A percentile compares a stretch with the other conserved stretches of the same genome.
Evolutionary conservation across 106 monocot species (phyloP).

Genomic region (Ottelia alismoides): DNA sequence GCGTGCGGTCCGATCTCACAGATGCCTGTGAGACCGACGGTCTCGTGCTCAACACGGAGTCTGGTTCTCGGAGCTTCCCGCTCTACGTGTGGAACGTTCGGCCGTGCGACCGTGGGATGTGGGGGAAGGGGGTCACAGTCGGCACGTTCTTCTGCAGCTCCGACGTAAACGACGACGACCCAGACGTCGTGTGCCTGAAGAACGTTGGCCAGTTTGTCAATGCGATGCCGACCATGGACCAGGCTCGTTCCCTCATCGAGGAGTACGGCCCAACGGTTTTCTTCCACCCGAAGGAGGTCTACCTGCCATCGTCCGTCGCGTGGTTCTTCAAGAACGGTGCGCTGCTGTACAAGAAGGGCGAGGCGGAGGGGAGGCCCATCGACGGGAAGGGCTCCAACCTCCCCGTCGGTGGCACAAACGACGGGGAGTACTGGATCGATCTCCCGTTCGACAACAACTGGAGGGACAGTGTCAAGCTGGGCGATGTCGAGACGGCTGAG

Average conservation of each 20-base stretch:
- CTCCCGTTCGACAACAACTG: constrained; percentile 54
- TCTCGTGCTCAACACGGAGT: constrained; percentile 27
- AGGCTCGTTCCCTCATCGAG: constrained; percentile 62
- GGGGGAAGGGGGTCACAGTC: constrained; percentile 47
- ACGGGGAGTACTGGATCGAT: constrained; percentile 95
- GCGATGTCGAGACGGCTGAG: constrained; percentile 58
- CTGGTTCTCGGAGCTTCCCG: constrained; percentile 6
- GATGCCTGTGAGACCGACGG: constrained; percentile 47
- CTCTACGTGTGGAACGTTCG: constrained; percentile 51
- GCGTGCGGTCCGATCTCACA: constrained; percentile 75
- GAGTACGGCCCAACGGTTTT: constrained; percentile 88
- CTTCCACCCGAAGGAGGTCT: constrained; percentile 89
- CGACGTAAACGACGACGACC: constrained; percentile 12
- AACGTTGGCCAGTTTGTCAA: constrained; percentile 49
- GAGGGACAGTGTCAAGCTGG: constrained; percentile 36
- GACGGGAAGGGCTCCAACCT: constrained; percentile 63
- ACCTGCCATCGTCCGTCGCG: constrained; percentile 82
- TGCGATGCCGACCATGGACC: constrained; percentile 90
- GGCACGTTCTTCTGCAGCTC: constrained; percentile 78
- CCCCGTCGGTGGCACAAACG: constrained; percentile 72
- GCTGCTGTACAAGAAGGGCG: constrained; percentile 39
- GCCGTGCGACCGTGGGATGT: constrained; percentile 64
- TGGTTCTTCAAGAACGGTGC: constrained; percentile 98
- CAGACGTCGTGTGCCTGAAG: constrained; percentile 54
- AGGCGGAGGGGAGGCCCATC: constrained; percentile 35